Evolutionary conservation across 495 filamentous ascomycete genomes (phyloP), one percentile per base, ranked within the genome.

Genomic region (Choiromyces venosus): DNA sequence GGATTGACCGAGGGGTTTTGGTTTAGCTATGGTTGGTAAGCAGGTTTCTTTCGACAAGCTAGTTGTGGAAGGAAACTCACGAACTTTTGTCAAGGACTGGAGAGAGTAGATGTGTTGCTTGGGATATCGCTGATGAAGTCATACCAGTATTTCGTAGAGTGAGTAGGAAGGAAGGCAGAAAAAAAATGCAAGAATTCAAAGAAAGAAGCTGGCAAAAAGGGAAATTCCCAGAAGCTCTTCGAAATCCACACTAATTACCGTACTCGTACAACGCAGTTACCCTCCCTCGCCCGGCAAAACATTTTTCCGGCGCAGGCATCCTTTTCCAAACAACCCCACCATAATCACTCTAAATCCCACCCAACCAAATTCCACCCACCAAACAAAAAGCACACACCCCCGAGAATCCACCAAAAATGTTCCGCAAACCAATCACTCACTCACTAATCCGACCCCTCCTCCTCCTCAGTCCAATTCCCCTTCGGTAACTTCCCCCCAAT

Each of bases 61-160:
- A 38, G 33, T 36, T 25, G 12, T 4, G 33, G 42, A 16, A 65
- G 37, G 67, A 35, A 39, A 38, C 37, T 42, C 37, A 37, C 21
- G 25, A 42, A 78, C 79, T 72, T 78, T 64, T 71, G 44, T 81
- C 75, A 14, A 81, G 66, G 19, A 81, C 75, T 21, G 79, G 79
- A 1, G 70, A 65, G 42, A 81, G 79, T 21, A 80, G 78, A 9
- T n/a, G 25, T 2, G 69, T 72, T 12, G 75, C 74, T 39, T 73
- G 40, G 4, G 39, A 35, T 61, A 69, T 72, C 35, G 71, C 65
- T 14, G 65, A 52, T 66, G 74, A 44, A 5, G 68, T n/a, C 71
- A 76, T 76, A 35, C 39, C 40, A 38, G 29, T 14, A 42, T 42
- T 8, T 10, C 36, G 36, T 46, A 9, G 29, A 66, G 40, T 65